Percentiles rank a stretch among this genome's conserved stretches.
Evolutionary conservation across 257 asterid species (phyloP).

Genomic region (Petunia axillaris): DNA sequence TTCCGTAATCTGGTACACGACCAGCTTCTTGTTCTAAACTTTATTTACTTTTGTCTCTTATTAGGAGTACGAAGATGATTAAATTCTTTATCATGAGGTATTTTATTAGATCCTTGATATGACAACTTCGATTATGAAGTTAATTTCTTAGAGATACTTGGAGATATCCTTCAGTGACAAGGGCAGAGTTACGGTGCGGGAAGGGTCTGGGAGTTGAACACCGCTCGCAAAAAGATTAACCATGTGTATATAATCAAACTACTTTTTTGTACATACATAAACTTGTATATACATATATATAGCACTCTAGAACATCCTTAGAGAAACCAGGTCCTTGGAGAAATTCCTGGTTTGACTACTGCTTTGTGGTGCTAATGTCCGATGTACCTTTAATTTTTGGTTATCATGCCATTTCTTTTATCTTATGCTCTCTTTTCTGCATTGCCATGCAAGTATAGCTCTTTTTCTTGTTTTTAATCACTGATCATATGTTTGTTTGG

Average conservation of each 20-base stretch:
- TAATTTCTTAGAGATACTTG: neutral
- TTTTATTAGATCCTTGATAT: neutral
- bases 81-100: neutral
- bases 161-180: neutral
- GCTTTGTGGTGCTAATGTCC: neutral
- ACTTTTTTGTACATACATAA: no score
- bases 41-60: neutral
- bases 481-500: neutral
- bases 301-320: no score
- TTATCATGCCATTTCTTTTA: neutral
- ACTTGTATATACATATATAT: no score
- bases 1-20: neutral
- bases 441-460: slow-evolving; percentile 18
- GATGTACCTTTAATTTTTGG: neutral
- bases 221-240: no score
- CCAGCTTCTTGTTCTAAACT: neutral
- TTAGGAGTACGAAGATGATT: neutral
- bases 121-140: neutral
- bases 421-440: neutral
- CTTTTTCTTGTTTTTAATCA: neutral
- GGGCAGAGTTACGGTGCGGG: no score
- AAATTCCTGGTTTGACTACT: neutral
- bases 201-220: no score
- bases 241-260: no score
- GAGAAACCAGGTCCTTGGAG: no score